Evolutionary conservation across 2,329 filamentous ascomycete species (phyloP).

Genomic region (Penicillium digitatum): DNA sequence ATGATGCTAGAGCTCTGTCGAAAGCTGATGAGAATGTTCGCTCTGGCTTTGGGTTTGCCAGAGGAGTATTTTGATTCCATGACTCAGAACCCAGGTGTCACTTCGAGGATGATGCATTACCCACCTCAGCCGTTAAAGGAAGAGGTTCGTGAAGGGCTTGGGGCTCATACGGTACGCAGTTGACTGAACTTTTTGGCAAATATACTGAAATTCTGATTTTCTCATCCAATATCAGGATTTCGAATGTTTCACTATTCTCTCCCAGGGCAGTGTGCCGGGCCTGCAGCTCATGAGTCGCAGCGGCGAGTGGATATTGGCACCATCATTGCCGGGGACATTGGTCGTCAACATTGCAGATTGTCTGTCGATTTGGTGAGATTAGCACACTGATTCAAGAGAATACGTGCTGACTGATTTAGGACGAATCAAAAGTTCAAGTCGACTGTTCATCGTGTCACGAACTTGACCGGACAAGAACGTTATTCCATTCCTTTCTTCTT

Average conservation of each 20-base stretch:
- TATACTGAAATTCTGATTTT: neutral
- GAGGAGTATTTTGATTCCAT: conserved; percentile 39
- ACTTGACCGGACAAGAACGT: conserved; percentile 37
- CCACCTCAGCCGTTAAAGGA: conserved; percentile 35
- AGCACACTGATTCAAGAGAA: rapidly evolving
- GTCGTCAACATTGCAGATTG: conserved; percentile 37
- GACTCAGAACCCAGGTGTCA: conserved; percentile 33
- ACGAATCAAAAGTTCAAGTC: conserved; percentile 40
- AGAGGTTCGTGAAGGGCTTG: conserved; percentile 38
- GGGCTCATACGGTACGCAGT: conserved; percentile 37
- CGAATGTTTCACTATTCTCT: conserved; percentile 41
- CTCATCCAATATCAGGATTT: conserved; percentile 27
- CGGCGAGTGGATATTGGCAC: conserved; percentile 26
- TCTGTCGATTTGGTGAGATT: conserved; percentile 23
- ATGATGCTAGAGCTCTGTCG: conserved; percentile 15
- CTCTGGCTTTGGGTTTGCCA: conserved; percentile 37
- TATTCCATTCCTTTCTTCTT: conserved; percentile 45
- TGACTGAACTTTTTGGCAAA: neutral
- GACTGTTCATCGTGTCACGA: conserved; percentile 41
- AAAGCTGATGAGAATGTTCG: conserved; percentile 37
- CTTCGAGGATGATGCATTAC: conserved; percentile 43
- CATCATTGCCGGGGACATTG: conserved; percentile 25
- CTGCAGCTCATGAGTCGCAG: conserved; percentile 36
- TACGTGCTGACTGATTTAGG: conserved; percentile 20
- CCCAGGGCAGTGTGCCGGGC: conserved; percentile 39